A percentile compares a stretch with the other conserved stretches of the same genome.
Conservation (phyloP, 2,329 filamentous ascomycete genomes). For the Alternaria burnsii region DNA sequence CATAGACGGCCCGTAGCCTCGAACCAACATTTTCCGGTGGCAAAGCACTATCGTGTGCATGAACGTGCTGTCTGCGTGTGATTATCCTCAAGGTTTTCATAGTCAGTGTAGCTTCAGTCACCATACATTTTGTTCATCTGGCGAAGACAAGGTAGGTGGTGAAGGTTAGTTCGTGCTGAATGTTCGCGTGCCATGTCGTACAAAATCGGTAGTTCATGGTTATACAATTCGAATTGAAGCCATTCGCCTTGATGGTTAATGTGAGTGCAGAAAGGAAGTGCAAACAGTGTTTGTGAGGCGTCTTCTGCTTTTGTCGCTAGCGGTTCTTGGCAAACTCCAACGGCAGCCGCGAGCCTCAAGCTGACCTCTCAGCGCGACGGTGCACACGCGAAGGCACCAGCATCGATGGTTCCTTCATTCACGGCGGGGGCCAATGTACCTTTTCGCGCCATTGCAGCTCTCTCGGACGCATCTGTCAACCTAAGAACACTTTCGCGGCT, state of each 20-base stretch:
- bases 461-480: conserved; percentile 16
- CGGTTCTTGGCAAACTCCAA: conserved; percentile 18
- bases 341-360: conserved; percentile 11
- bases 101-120: neutral
- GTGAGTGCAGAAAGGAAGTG: neutral
- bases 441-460: conserved; percentile 16
- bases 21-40: conserved; percentile 3
- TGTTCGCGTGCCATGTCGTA: neutral
- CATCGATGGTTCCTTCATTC: conserved; percentile 18
- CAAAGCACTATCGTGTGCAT: neutral
- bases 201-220: neutral
- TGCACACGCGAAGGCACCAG: conserved; percentile 17
- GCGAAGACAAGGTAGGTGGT: neutral
- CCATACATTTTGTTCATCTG: neutral
- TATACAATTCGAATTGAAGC: neutral
- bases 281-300: neutral
- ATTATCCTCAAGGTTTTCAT: neutral
- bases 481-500: conserved; percentile 16
- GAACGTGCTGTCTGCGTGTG: neutral
- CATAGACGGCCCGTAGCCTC: neutral
- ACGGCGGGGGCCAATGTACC: conserved; percentile 30
- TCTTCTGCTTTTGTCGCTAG: conserved; percentile 17
- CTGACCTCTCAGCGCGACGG: conserved; percentile 17
- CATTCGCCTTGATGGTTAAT: neutral
- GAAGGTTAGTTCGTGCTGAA: neutral